Conservation (phyloP, 306 rosid species). For the Cercis canadensis region DNA sequence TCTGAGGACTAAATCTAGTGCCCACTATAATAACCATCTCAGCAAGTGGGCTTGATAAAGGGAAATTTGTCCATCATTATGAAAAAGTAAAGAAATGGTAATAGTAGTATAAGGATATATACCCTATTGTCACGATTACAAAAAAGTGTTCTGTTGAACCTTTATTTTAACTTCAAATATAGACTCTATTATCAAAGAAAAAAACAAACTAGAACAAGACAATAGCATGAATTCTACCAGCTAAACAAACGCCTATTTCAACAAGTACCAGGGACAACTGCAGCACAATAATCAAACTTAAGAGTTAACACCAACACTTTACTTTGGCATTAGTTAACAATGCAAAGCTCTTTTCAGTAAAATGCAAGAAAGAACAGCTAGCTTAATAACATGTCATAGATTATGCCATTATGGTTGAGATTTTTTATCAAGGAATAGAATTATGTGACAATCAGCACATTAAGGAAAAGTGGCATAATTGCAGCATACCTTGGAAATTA, state of each 20-base stretch:
- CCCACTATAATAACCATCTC: background rate
- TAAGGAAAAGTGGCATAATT: slow-evolving; percentile 28
- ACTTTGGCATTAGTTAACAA: slow-evolving; percentile 5
- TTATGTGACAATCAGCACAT: background rate
- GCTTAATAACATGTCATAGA: background rate
- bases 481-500: slow-evolving; percentile 67
- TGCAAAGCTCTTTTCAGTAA: slow-evolving; percentile 2
- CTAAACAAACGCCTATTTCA: slow-evolving; percentile 17
- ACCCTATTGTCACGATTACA: background rate
- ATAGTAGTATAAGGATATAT: background rate
- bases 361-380: background rate
- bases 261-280: background rate
- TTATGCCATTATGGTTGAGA: background rate
- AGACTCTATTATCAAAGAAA: no score
- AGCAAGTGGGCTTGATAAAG: background rate
- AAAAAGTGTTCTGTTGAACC: no score
- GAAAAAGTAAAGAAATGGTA: background rate
- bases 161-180: slow-evolving; percentile 3
- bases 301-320: background rate
- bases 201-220: background rate
- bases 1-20: background rate
- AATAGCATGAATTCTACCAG: slow-evolving; percentile 24
- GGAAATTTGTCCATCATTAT: background rate
- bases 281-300: slow-evolving; percentile 6
- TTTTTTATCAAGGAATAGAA: background rate